phyloP scores from a whole-genome alignment of 805 yeast species.

The Clavispora asparagi region DNA sequence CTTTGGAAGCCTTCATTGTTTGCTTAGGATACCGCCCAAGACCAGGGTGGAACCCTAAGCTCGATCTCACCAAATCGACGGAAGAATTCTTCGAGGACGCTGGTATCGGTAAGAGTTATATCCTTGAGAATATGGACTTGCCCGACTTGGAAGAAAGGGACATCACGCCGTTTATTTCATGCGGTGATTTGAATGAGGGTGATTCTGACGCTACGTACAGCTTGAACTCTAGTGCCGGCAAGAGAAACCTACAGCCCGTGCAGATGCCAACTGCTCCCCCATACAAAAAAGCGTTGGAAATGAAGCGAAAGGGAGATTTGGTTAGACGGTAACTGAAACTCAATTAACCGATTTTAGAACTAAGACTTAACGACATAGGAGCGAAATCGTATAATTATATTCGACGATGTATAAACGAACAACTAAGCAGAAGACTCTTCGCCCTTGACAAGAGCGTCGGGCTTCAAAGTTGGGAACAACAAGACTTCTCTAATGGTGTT shows the following conservation, averaged over 20 bases:
- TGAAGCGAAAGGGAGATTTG: constrained; percentile 68
- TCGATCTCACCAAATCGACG: constrained; percentile 55
- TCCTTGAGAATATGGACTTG: constrained; percentile 41
- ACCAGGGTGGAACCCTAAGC: constrained; percentile 72
- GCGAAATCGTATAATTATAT: neutral
- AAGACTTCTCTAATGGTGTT: constrained; percentile 96
- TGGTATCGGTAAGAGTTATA: constrained; percentile 50
- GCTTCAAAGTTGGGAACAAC: constrained; percentile 98
- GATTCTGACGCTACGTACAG: constrained; percentile 95
- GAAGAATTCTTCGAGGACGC: constrained; percentile 76
- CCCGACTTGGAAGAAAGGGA: constrained; percentile 56
- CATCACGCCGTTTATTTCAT: constrained; percentile 90
- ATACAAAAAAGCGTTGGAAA: constrained; percentile 83
- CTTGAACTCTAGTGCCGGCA: constrained; percentile 35
- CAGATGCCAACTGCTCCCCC: constrained; percentile 97
- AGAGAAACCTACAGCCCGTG: constrained; percentile 75
- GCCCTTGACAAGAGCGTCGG: constrained; percentile 53
- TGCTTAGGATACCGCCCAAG: constrained; percentile 86
- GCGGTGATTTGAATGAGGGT: constrained; percentile 83
- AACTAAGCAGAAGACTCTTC: constrained; percentile 20
- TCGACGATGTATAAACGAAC: neutral
- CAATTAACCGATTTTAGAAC: neutral
- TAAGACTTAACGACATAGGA: too few relatives aligned
- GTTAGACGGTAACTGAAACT: constrained; percentile 1
- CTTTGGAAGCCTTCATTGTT: constrained; percentile 89